These are phyloP conservation scores for Iodosphaeria phyllophila DNA, from an alignment of 2,329 filamentous ascomycete genomes.

Conservation along the genomic window DNA sequence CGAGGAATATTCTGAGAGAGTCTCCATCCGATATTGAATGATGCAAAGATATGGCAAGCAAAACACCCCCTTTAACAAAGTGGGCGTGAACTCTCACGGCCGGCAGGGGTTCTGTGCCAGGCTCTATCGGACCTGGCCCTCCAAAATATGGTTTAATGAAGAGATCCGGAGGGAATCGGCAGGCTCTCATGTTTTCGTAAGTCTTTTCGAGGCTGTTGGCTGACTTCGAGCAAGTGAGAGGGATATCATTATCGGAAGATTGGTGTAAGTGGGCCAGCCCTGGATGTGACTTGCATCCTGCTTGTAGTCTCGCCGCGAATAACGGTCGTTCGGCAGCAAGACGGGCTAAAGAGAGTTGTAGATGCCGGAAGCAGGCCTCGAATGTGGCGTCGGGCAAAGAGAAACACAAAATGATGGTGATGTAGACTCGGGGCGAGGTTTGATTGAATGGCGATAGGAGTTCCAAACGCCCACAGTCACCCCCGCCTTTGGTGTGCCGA, in stretches of 20 bases:
- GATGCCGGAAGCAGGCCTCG: conserved; percentile 8
- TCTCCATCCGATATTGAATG: conserved; percentile 23
- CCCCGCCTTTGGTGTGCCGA: too few species aligned
- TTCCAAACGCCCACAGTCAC: too few species aligned
- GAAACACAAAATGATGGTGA: conserved; percentile 15
- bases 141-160: conserved; percentile 10
- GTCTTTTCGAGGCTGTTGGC: conserved; percentile 5
- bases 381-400: conserved; percentile 9
- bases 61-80: conserved; percentile 19
- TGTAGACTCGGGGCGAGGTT: conserved; percentile 14
- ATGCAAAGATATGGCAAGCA: conserved; percentile 21
- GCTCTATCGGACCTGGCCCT: conserved; percentile 7
- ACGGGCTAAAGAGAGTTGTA: conserved; percentile 9
- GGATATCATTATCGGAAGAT: conserved; percentile 10
- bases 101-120: conserved; percentile 11
- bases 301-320: conserved; percentile 12
- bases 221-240: conserved; percentile 8
- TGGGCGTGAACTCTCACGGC: conserved; percentile 19
- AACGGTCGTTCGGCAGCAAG: conserved; percentile 12
- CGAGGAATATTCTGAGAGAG: conserved; percentile 19
- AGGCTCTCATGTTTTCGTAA: conserved; percentile 9
- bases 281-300: conserved; percentile 6
- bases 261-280: conserved; percentile 7
- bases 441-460: conserved; percentile 15
- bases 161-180: conserved; percentile 10